Conservation (phyloP, 176 grass and related monocot species). For the Echinochloa phyllopogon region DNA sequence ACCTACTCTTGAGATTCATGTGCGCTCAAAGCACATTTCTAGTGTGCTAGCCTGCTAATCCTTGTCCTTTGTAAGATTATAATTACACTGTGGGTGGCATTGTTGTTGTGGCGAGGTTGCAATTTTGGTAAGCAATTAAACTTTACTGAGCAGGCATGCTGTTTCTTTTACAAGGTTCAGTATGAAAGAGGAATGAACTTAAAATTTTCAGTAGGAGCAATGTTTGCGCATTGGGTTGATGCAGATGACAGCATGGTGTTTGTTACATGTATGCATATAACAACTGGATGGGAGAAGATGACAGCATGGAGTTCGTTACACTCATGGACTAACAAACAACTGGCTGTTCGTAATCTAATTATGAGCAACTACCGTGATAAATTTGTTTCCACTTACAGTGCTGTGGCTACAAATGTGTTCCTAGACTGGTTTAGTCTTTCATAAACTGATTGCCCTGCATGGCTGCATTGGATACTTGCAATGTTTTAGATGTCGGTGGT, state of each 20-base stretch:
- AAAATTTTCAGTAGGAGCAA: background rate
- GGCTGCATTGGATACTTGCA: constrained; percentile 11
- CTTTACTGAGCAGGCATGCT: background rate
- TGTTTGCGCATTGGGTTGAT: background rate
- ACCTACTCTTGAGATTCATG: constrained; percentile 39
- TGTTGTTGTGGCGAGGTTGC: background rate
- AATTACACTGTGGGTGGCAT: background rate
- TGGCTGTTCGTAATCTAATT: background rate
- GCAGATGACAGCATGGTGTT: background rate
- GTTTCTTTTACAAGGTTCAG: background rate
- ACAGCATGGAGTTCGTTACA: background rate
- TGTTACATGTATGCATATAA: background rate
- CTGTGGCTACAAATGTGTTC: background rate
- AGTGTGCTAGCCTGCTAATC: constrained; percentile 45
- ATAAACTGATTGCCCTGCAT: background rate
- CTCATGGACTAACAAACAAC: background rate
- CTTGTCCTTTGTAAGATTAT: background rate
- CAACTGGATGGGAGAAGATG: too few species aligned
- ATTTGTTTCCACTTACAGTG: constrained; percentile 1
- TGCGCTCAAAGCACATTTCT: constrained; percentile 40
- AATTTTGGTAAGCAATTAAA: constrained; percentile 25
- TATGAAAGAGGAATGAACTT: background rate
- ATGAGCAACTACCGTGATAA: background rate
- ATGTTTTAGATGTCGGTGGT: background rate
- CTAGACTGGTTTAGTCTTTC: background rate